These are phyloP conservation scores for Penicillium malachiteum DNA, from an alignment of 495 filamentous ascomycete species.

Conservation along the genomic window DNA sequence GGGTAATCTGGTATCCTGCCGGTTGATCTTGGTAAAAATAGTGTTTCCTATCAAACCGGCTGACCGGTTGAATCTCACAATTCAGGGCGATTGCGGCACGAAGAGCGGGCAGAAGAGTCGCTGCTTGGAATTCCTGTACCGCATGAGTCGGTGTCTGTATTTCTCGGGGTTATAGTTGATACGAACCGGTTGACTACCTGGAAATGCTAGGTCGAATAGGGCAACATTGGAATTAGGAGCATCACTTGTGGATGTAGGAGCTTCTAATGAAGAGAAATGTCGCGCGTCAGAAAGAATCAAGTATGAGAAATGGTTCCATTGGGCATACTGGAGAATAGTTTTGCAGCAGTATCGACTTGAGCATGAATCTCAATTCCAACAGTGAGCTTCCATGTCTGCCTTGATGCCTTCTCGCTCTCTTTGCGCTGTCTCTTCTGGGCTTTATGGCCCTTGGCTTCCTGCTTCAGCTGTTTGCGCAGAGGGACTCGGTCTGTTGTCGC, in stretches of 20 bases:
- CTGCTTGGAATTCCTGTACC: conserved; percentile 67
- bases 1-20: conserved; percentile 93
- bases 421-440: conserved; percentile 37
- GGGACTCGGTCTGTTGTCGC: conserved; percentile 44
- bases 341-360: conserved; percentile 80
- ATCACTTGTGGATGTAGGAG: conserved; percentile 66
- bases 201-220: conserved; percentile 84
- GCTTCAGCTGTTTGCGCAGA: conserved; percentile 73
- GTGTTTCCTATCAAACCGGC: conserved; percentile 92
- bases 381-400: conserved; percentile 76
- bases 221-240: conserved; percentile 82
- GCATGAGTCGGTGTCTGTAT: conserved; percentile 8
- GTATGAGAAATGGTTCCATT: neutral
- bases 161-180: neutral
- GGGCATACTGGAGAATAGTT: conserved; percentile 74
- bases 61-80: conserved; percentile 71
- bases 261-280: conserved; percentile 37
- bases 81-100: conserved; percentile 83
- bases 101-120: conserved; percentile 82
- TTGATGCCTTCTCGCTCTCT: conserved; percentile 36
- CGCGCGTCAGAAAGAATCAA: neutral
- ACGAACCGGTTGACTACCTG: conserved; percentile 75
- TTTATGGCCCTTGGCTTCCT: conserved; percentile 58
- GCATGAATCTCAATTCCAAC: conserved; percentile 98
- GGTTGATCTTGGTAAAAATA: conserved; percentile 99